A percentile compares a stretch with the other conserved stretches of the same genome.
Conservation (phyloP, 805 yeast species). For the Pichia heedii region DNA sequence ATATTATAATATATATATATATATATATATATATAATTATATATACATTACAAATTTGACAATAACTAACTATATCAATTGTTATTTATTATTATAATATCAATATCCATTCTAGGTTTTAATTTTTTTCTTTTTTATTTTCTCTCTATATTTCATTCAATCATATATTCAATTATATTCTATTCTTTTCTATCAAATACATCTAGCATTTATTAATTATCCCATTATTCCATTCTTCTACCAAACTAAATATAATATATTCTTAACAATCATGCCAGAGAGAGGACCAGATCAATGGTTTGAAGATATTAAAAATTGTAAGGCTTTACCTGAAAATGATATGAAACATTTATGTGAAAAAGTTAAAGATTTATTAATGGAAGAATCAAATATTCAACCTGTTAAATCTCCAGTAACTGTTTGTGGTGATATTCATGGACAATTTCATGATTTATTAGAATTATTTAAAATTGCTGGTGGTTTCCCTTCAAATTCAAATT, state of each 20-base stretch:
- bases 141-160: too few relatives aligned
- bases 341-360: slow-evolving; percentile 95
- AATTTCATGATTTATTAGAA: slow-evolving; percentile 89
- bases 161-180: too few relatives aligned
- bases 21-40: too few relatives aligned
- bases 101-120: too few relatives aligned
- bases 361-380: slow-evolving; percentile 92
- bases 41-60: too few relatives aligned
- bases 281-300: slow-evolving; percentile 96
- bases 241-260: neutral
- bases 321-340: slow-evolving; percentile 79
- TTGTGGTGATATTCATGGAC: slow-evolving; percentile 98
- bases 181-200: too few relatives aligned
- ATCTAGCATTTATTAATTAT: too few relatives aligned
- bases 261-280: slow-evolving; percentile 30
- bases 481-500: slow-evolving; percentile 57
- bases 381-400: slow-evolving; percentile 90
- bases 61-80: too few relatives aligned
- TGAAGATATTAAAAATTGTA: slow-evolving; percentile 85
- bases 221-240: neutral
- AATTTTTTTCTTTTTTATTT: too few relatives aligned
- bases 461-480: slow-evolving; percentile 89
- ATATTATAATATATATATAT: too few relatives aligned
- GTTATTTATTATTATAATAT: too few relatives aligned
- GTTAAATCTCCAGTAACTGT: slow-evolving; percentile 91